phyloP scores from a whole-genome alignment of 805 yeast species.

The Ogataea methanolica region DNA sequence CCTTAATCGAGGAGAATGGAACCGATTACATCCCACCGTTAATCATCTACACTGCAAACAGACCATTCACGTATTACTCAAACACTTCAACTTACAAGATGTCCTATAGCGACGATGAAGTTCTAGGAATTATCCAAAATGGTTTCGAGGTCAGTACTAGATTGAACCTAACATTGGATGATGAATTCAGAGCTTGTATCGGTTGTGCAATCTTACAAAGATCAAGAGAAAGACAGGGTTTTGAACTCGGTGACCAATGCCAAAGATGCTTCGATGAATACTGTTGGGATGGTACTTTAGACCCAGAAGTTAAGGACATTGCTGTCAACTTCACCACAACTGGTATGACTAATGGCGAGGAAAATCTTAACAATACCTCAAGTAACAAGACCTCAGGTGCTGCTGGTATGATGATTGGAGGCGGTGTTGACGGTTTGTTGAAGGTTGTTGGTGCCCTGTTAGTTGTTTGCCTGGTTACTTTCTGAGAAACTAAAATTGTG shows the following conservation, averaged over 20 bases:
- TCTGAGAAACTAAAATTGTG: conserved; percentile 6
- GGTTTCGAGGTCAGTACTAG: conserved; percentile 71
- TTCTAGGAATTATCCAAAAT: conserved; percentile 57
- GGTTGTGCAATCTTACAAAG: conserved; percentile 83
- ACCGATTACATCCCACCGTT: conserved; percentile 56
- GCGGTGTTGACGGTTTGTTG: background rate
- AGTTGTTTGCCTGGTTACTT: conserved; percentile 9
- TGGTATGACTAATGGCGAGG: conserved; percentile 33
- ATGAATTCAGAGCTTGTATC: conserved; percentile 67
- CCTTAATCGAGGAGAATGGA: conserved; percentile 35
- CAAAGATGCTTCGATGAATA: conserved; percentile 61
- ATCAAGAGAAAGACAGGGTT: conserved; percentile 62
- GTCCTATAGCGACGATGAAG: conserved; percentile 54
- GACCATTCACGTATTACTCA: conserved; percentile 58
- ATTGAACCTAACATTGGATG: conserved; percentile 61
- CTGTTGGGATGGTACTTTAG: conserved; percentile 47
- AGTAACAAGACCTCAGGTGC: conserved; percentile 22
- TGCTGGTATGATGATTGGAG: conserved; percentile 1
- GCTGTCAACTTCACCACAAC: conserved; percentile 35
- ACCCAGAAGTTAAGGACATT: conserved; percentile 7
- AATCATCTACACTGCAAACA: conserved; percentile 72
- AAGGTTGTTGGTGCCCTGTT: conserved; percentile 3
- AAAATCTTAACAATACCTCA: conserved; percentile 22
- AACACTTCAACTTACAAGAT: conserved; percentile 73
- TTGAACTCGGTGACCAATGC: conserved; percentile 65